phyloP scores from a whole-genome alignment of 2,329 filamentous ascomycete species.

The Exophiala aquamarina region DNA sequence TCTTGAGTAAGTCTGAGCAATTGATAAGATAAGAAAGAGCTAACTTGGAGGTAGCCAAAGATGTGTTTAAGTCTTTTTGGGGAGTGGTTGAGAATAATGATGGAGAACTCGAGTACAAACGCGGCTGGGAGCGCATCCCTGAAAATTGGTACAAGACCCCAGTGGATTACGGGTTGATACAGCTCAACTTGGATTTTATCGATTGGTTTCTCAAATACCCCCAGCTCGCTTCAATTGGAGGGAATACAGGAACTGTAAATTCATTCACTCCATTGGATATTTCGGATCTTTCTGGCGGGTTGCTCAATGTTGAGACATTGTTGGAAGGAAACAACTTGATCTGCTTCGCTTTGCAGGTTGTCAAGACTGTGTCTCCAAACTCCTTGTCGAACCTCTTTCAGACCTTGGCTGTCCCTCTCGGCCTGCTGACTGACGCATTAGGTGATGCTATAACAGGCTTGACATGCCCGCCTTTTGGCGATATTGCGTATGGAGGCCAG shows the following conservation, averaged over 20 bases:
- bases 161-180: conserved; percentile 49
- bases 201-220: conserved; percentile 42
- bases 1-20: conserved; percentile 34
- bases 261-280: conserved; percentile 51
- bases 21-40: background rate
- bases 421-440: conserved; percentile 33
- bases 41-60: conserved; percentile 34
- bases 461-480: conserved; percentile 34
- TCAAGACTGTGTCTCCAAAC: conserved; percentile 36
- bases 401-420: conserved; percentile 32
- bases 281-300: conserved; percentile 43
- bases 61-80: conserved; percentile 49
- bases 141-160: conserved; percentile 52
- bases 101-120: conserved; percentile 43
- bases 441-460: conserved; percentile 32
- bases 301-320: conserved; percentile 36
- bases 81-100: conserved; percentile 43
- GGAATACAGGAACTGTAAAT: conserved; percentile 53
- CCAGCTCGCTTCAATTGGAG: conserved; percentile 48
- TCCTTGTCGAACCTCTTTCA: conserved; percentile 32
- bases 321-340: conserved; percentile 42
- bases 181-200: conserved; percentile 43
- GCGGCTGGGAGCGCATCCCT: conserved; percentile 54
- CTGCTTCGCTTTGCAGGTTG: conserved; percentile 39
- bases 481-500: conserved; percentile 33